Conservation (phyloP, 768 basidiomycete species). For the Boletus pseudo-olivaceus region DNA sequence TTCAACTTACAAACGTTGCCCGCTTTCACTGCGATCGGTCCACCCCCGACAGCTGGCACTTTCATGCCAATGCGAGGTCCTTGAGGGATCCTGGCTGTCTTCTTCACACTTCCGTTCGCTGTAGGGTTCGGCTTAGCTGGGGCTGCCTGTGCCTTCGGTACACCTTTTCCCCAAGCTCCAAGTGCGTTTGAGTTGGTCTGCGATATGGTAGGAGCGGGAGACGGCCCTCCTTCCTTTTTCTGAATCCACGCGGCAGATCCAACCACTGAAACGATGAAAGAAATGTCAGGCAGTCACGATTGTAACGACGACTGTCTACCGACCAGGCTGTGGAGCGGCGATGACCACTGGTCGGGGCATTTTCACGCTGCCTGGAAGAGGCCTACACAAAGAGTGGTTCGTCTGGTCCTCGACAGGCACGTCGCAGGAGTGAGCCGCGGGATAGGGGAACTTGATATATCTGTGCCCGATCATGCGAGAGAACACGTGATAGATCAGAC, state of each 20-base stretch:
- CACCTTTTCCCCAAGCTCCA: conserved; percentile 20
- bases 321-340: conserved; percentile 32
- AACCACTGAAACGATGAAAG: conserved; percentile 19
- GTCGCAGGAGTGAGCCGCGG: conserved; percentile 35
- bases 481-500: background rate
- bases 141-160: conserved; percentile 5
- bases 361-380: conserved; percentile 36
- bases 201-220: background rate
- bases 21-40: conserved; percentile 24
- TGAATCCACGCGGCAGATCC: conserved; percentile 27
- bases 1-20: conserved; percentile 28
- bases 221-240: conserved; percentile 9
- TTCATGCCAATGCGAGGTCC: conserved; percentile 1
- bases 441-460: conserved; percentile 39
- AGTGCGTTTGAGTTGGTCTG: background rate
- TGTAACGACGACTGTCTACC: background rate
- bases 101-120: conserved; percentile 23
- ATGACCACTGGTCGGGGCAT: conserved; percentile 22
- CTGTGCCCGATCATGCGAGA: conserved; percentile 3
- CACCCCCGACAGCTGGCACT: conserved; percentile 28
- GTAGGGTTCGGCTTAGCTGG: conserved; percentile 9
- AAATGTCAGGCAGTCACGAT: conserved; percentile 5
- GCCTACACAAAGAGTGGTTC: conserved; percentile 38
- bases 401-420: conserved; percentile 40
- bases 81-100: conserved; percentile 6